These are phyloP conservation scores for Carex cristatella DNA, from an alignment of 176 grass and related monocot species.

Conservation along the genomic window DNA sequence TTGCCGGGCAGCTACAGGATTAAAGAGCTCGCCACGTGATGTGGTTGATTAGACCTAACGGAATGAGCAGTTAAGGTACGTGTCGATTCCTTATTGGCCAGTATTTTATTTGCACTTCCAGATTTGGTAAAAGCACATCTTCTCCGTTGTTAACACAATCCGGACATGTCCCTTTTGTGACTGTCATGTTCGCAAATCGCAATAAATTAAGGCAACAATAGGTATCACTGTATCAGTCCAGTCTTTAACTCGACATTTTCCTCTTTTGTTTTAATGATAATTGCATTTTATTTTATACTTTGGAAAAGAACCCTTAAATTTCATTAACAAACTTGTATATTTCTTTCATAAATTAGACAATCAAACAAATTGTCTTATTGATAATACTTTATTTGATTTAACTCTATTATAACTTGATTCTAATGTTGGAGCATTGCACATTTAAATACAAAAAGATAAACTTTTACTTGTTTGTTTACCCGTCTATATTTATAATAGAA, in stretches of 20 bases:
- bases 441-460: too few species aligned
- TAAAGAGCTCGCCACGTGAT: conserved; percentile 28
- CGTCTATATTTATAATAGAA: too few species aligned
- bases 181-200: background rate
- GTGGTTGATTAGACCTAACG: conserved; percentile 23
- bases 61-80: conserved; percentile 1
- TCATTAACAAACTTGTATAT: background rate
- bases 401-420: too few species aligned
- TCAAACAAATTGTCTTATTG: background rate
- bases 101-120: background rate
- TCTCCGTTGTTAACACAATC: conserved; percentile 1
- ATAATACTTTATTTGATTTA: background rate
- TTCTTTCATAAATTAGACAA: background rate
- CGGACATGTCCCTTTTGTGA: background rate
- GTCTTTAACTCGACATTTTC: background rate
- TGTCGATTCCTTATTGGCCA: background rate
- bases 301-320: background rate
- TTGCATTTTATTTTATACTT: background rate
- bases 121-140: background rate
- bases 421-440: too few species aligned
- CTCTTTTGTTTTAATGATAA: background rate
- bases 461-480: too few species aligned
- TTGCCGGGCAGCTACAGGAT: background rate
- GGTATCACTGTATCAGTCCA: background rate
- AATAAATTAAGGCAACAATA: background rate